Evolutionary conservation across 2,329 filamentous ascomycete species (phyloP), one percentile per base, ranked within the genome.

Genomic region (Cadophora sp.): DNA sequence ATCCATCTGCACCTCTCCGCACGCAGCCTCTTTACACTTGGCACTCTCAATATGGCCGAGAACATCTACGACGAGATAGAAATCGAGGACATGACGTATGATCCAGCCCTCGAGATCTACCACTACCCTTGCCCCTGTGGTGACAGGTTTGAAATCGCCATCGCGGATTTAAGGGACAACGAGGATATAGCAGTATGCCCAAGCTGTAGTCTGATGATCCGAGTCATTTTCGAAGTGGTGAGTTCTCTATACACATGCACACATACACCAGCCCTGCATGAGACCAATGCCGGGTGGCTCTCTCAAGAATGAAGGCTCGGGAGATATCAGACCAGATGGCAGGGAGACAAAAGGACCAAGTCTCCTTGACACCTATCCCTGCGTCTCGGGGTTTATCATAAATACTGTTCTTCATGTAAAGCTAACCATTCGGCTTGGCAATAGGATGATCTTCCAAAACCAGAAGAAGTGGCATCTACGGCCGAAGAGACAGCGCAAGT

Each of bases 31-130:
- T 27, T 22, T n/a, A 34, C 22, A 4, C 66, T 46, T 16, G 43
- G 4, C 22, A 22, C 12, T 2, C 11, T 51, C 58, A 68, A 26
- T 7, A 75, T 75, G 88, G 84, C 88, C 43, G 89, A 90, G 78
- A 87, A 91, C 72, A 92, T 97, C 79, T 98, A 97, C 84, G 95
- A 98, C 78, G 95, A 97, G 81, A 95, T 98, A 81, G 95, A 98
- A 80, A 97, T 98, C 83, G 95, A 98, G 80, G 96, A 99, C 81
- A 97, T 97, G 94, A 96, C 92, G 76, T 97, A 88, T 79, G 94
- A 97, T 80, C 83, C 89, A 58, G 85, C 86, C 4, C 86, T 94
- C 50, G 91, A 97, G 79, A 91, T 97, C 75, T 99, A 97, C 83
- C 92, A 95, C 82, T 97, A 97, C 80, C 96, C 96, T 16, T 99